phyloP scores from a whole-genome alignment of 78 protist species.

The Dictyostelium brefeldianum region DNA sequence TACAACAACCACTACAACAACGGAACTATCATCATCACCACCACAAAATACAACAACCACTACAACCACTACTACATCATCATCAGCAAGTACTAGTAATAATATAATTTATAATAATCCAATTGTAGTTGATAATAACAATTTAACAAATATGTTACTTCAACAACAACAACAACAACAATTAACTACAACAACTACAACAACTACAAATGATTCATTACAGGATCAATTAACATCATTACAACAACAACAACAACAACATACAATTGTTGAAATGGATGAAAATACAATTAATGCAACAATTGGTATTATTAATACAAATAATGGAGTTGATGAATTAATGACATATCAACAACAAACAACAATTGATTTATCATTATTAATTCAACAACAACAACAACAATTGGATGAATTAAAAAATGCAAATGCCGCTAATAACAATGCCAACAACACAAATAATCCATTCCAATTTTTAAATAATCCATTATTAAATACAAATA shows the following conservation, averaged over 20 bases:
- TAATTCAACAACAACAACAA: constrained; percentile 25
- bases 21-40: neutral
- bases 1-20: neutral
- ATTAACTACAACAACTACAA: neutral
- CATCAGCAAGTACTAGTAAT: neutral
- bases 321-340: constrained; percentile 1
- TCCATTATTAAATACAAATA: constrained; percentile 2
- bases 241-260: neutral
- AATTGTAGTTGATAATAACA: neutral
- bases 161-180: neutral
- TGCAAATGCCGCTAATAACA: constrained; percentile 7
- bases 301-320: neutral
- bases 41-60: neutral
- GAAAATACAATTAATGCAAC: neutral
- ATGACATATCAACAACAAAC: constrained; percentile 2
- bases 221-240: neutral
- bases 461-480: constrained; percentile 5
- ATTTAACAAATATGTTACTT: neutral
- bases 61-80: neutral
- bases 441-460: neutral
- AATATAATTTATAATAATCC: neutral
- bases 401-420: neutral
- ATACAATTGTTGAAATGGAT: neutral
- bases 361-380: neutral
- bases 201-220: neutral